phyloP scores from a whole-genome alignment of 2,329 filamentous ascomycete genomes.

The Thermochaetoides dissita region DNA sequence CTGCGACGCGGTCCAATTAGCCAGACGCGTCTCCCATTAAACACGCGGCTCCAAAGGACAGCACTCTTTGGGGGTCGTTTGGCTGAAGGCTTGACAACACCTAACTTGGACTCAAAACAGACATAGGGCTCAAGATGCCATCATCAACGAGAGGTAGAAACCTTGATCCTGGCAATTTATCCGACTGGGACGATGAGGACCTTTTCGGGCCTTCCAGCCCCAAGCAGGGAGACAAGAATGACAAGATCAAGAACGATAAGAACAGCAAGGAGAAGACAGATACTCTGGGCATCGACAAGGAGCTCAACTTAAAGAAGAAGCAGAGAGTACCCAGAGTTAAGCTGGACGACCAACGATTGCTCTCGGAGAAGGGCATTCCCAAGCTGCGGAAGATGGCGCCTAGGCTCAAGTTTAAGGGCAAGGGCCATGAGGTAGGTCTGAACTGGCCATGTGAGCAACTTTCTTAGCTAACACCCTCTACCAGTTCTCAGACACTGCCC shows the following conservation, averaged over 20 bases:
- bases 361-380: conserved; percentile 72
- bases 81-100: too few species aligned
- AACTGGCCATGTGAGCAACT: background rate
- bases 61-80: too few species aligned
- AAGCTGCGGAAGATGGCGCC: conserved; percentile 60
- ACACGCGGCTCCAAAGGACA: too few species aligned
- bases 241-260: conserved; percentile 2
- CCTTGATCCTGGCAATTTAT: conserved; percentile 26
- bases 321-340: conserved; percentile 62
- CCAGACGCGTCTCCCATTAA: too few species aligned
- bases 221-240: background rate
- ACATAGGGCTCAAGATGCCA: conserved; percentile 22
- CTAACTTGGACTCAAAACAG: too few species aligned
- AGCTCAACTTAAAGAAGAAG: conserved; percentile 69
- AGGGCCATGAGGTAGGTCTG: conserved; percentile 65
- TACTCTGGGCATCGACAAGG: conserved; percentile 68
- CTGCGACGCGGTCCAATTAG: too few species aligned
- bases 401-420: conserved; percentile 71
- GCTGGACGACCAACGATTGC: conserved; percentile 75
- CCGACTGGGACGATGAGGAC: conserved; percentile 35
- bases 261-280: conserved; percentile 33
- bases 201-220: conserved; percentile 35
- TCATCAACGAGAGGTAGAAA: conserved; percentile 45
- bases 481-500: conserved; percentile 70
- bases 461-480: too few species aligned